These are phyloP conservation scores for Chalciporus chontae DNA, from an alignment of 768 basidiomycete species.

Conservation along the genomic window DNA sequence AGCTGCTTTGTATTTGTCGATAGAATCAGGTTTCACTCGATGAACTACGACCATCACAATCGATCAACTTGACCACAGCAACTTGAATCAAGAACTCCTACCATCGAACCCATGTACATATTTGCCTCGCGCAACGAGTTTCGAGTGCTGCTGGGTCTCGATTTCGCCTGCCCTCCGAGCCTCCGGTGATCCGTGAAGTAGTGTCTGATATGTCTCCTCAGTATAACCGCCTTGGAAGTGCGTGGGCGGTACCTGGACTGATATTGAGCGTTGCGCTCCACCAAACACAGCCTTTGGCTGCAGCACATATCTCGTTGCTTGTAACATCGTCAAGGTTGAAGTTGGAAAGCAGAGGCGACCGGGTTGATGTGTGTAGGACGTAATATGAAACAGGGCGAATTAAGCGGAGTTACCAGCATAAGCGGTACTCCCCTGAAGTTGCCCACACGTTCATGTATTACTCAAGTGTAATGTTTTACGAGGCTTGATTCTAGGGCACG, in stretches of 20 bases:
- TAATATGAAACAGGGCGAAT: slow-evolving; percentile 5
- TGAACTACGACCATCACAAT: slow-evolving; percentile 56
- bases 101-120: slow-evolving; percentile 90
- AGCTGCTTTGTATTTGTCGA: slow-evolving; percentile 82
- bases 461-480: too few relatives aligned
- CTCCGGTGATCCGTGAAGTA: slow-evolving; percentile 92
- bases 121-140: slow-evolving; percentile 88
- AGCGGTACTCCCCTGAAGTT: not conserved
- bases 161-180: slow-evolving; percentile 81
- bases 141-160: slow-evolving; percentile 78
- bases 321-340: slow-evolving; percentile 20
- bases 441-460: not conserved
- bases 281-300: slow-evolving; percentile 14
- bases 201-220: slow-evolving; percentile 47
- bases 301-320: slow-evolving; percentile 13
- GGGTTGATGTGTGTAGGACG: not conserved
- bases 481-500: not conserved
- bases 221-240: slow-evolving; percentile 23
- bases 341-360: not conserved
- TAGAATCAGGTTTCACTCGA: slow-evolving; percentile 75
- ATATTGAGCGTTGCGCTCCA: slow-evolving; percentile 47
- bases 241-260: slow-evolving; percentile 52
- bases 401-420: slow-evolving; percentile 20
- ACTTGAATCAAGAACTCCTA: slow-evolving; percentile 26
- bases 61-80: slow-evolving; percentile 1